Base-by-base conservation (phyloP, 352 stramenopile species). In the Aphanomyces astaci region DNA sequence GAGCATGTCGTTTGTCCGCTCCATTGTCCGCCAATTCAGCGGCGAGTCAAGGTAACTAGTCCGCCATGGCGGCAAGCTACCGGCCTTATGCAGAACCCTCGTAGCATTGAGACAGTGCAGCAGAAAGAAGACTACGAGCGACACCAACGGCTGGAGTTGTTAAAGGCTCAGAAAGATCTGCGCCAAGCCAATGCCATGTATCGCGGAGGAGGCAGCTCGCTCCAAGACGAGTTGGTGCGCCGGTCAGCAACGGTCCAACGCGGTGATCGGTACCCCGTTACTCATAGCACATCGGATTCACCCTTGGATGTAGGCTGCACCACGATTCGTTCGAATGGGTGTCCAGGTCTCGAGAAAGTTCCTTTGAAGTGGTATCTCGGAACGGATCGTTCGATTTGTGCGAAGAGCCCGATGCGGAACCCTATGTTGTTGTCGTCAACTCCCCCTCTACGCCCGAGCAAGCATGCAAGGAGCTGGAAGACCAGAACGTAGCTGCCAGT, bases 51-150 rank as follows among this genome's bases (percentile, higher is more conserved):
- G 62, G 62, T 68, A 60, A 24, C 25, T 39, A 15, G 3, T 24
- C 13, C 13, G 4, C 4, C 15, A n/a, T 11, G 13, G 43, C 10
- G 10, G 19, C 4, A 19, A 17, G 11, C 11, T 2, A 11, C 17
- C 28, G 13, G 2, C 9, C 11, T 65, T 32, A 39, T 17, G n/a
- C 24, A 9, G 5, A 40, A 22, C n/a, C n/a, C 28, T 9, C 19
- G 60, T 60, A 68, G 62, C 51, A 59, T 68, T 45, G 62, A 68
- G 43, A 68, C 62, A 11, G 22, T 68, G 7, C 43, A 68, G 43
- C 46, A 68, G 19, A 68, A 60, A 24, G 17, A 60, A 10, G 62
- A 68, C 0, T 25, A 48, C 24, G 62, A 68, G 39, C 46, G 62
- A 1, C 30, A 11, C 9, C 40, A 68, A 49, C 46, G 62, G 11